Base-by-base conservation (phyloP, 352 stramenopile species). In the Phytophthora macrochlamydospora region DNA sequence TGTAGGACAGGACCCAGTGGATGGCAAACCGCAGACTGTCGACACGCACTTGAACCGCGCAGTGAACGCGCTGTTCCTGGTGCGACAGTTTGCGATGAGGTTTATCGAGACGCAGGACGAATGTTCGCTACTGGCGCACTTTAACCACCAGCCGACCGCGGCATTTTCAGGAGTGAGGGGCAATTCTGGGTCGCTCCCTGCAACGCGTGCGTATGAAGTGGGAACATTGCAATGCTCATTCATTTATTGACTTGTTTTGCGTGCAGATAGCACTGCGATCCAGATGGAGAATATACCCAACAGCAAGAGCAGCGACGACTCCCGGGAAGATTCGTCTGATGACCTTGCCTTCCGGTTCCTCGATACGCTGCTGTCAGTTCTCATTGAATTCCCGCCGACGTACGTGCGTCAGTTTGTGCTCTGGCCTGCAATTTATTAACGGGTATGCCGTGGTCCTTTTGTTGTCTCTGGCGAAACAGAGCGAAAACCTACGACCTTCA, bases 31-130 rank as follows among this genome's bases (percentile, higher is more conserved):
- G 48, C 72, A 78, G 37, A 76, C 46, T 7, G 71, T 86, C 1
- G 78, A 85, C 45, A 75, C 51, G 18, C 68, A 89, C 50, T 51
- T 90, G 49, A 53, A 78, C 8, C 67, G 87, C 68, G 66, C 78
- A n/a, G 51, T 87, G 24, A 94, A 94, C 31, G 80, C 85, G 46
- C 68, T 93, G 32, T 91, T 91, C 46, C 69, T 94, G 50, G 79
- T 91, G 59, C 83, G 85, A 38, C 79, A 90, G 59, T 91, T 93
- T 32, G 66, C 75, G 3, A 89, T 92, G 79, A 69, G 80, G 6
- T 92, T 92, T 53, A 72, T 94, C 2, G 84, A 92, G 30, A 84
- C 78, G 56, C 81, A 83, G 55, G 80, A 91, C 58, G 78, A 90
- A 56, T 80, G 62, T 24, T 77, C 83, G 35, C 69, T 91, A 48